Evolutionary conservation across 257 asterid species (phyloP).

Genomic region (Solanum chiquidenum): DNA sequence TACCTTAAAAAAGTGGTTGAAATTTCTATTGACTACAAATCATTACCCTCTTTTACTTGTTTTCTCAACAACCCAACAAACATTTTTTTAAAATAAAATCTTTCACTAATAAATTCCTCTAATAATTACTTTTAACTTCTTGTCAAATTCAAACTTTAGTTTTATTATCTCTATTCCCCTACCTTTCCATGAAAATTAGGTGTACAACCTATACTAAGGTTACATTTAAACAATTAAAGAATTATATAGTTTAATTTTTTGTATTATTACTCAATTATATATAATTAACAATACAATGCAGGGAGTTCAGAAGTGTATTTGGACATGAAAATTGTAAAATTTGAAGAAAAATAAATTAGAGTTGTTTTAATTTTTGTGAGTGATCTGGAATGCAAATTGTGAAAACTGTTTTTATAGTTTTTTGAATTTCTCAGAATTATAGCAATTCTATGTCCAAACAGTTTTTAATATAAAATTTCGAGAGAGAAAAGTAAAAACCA

Average conservation of each 20-base stretch:
- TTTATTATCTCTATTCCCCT: not conserved
- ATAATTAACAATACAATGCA: not conserved
- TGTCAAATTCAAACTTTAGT: not conserved
- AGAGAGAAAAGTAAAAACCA: not conserved
- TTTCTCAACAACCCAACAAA: slow-evolving; percentile 25
- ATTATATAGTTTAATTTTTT: not conserved
- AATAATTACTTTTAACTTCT: not conserved
- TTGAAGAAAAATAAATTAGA: not conserved
- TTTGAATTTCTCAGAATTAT: not conserved
- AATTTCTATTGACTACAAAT: not conserved
- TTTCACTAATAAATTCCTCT: not conserved
- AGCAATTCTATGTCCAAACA: not conserved
- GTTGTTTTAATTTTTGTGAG: no score
- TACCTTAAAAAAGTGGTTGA: slow-evolving; percentile 13
- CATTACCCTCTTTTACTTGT: not conserved
- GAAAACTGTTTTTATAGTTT: not conserved
- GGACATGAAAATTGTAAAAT: not conserved
- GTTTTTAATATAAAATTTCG: no score
- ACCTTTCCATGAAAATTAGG: not conserved
- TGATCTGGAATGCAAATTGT: not conserved
- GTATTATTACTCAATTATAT: not conserved
- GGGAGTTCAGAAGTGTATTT: not conserved
- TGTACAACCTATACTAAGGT: not conserved
- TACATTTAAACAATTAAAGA: not conserved
- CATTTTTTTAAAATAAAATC: not conserved